Conservation (phyloP, 2,329 filamentous ascomycete species). For the Clonostachys chloroleuca region DNA sequence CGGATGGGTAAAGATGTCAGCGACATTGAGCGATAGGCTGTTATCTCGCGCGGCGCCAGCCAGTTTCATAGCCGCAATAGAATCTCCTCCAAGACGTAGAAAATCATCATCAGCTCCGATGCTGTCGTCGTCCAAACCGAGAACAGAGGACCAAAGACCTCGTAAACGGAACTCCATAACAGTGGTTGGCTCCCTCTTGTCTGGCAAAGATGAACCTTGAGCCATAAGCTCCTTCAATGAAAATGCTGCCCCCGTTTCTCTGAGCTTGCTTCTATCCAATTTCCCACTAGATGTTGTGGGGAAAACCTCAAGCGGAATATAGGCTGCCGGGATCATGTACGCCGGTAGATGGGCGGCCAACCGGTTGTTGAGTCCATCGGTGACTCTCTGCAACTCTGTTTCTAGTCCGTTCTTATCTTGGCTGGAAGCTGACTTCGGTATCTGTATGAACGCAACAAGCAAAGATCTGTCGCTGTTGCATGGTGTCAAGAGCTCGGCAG, state of each 20-base stretch:
- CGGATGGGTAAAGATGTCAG: conserved; percentile 4
- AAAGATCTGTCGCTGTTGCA: neutral
- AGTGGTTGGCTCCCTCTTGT: too few relatives aligned
- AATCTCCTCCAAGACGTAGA: conserved; percentile 37
- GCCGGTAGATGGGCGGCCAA: neutral
- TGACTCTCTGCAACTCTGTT: neutral
- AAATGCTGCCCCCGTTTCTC: too few relatives aligned
- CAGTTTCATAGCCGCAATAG: conserved; percentile 3
- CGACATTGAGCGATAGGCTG: neutral
- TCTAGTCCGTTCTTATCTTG: neutral
- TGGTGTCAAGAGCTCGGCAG: neutral
- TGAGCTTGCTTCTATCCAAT: neutral
- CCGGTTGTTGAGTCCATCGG: neutral
- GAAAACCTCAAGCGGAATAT: neutral
- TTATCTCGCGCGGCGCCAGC: neutral
- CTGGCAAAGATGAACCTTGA: too few relatives aligned
- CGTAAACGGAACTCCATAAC: too few relatives aligned
- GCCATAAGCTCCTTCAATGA: too few relatives aligned
- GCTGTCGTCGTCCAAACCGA: neutral
- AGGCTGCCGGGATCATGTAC: conserved; percentile 1
- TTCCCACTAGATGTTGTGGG: neutral
- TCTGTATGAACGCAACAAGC: neutral
- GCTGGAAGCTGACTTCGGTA: neutral
- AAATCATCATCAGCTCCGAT: conserved; percentile 36
- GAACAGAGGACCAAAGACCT: conserved; percentile 4